Evolutionary conservation across 306 rosid species (phyloP).

Genomic region (Crotalaria pallida): DNA sequence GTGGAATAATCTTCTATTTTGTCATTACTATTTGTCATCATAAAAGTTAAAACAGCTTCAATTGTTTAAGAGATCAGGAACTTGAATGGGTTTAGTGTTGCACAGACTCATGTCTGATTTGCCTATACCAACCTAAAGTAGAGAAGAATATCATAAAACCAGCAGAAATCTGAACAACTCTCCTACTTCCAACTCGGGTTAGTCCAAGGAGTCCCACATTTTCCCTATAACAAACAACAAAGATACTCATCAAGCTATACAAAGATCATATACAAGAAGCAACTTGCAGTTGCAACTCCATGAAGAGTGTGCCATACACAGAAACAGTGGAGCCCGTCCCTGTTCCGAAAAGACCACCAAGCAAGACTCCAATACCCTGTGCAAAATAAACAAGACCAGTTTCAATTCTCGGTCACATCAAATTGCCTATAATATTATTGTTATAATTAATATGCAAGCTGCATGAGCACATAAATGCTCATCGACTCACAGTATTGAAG

Average conservation of each 20-base stretch:
- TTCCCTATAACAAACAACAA: slow-evolving; percentile 54
- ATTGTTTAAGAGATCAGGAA: neutral
- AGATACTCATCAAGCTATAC: slow-evolving; percentile 11
- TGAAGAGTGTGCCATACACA: slow-evolving; percentile 55
- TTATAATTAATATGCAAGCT: neutral
- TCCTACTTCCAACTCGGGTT: slow-evolving; percentile 93
- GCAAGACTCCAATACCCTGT: slow-evolving; percentile 85
- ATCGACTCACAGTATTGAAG: neutral
- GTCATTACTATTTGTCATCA: neutral
- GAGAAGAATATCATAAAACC: slow-evolving; percentile 98
- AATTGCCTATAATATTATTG: neutral
- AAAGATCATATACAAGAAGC: neutral
- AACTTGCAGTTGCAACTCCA: slow-evolving; percentile 5
- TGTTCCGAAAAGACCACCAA: slow-evolving; percentile 88
- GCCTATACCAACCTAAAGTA: slow-evolving; percentile 52
- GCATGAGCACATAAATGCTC: neutral
- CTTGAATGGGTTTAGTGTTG: neutral
- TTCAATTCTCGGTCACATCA: neutral
- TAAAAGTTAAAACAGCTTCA: slow-evolving; percentile 4
- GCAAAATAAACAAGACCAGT: slow-evolving; percentile 13
- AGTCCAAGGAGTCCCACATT: slow-evolving; percentile 96
- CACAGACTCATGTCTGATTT: slow-evolving; percentile 1
- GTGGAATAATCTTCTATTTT: neutral
- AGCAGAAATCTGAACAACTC: slow-evolving; percentile 94
- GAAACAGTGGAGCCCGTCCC: slow-evolving; percentile 89